A percentile compares a stretch with the other conserved stretches of the same genome.
phyloP scores from a whole-genome alignment of 176 grass and related monocot species.

The sorghum (Sorghum bicolor) region DNA sequence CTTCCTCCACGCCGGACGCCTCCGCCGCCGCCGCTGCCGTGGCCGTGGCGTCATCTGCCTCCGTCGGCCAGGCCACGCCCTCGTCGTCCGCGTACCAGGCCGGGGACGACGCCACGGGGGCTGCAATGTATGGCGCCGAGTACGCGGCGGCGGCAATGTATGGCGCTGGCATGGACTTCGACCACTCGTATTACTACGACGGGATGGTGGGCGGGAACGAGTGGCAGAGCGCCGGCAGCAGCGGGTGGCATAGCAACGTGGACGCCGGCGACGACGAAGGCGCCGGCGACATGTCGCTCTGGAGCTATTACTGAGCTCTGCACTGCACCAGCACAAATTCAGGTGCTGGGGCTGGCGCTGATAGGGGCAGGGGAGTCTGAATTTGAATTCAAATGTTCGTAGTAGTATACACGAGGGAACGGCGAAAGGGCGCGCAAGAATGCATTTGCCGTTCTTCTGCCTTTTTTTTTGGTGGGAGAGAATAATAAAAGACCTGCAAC shows the following conservation, averaged over 20 bases:
- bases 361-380: background rate
- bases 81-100: background rate
- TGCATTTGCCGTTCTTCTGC: background rate
- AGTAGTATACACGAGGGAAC: conserved; percentile 17
- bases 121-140: background rate
- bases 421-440: background rate
- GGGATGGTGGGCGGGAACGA: background rate
- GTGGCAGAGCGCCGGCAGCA: background rate
- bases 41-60: background rate
- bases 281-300: conserved; percentile 42
- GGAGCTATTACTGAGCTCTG: conserved; percentile 55
- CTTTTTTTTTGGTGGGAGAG: background rate
- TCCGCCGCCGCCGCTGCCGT: background rate
- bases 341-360: background rate
- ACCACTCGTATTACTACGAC: conserved; percentile 47
- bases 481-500: background rate
- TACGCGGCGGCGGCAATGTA: background rate
- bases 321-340: background rate
- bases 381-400: background rate
- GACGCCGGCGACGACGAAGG: conserved; percentile 32
- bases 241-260: background rate
- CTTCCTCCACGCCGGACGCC: conserved; percentile 3
- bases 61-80: conserved; percentile 29
- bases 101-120: too few species aligned
- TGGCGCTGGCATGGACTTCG: conserved; percentile 20